Evolutionary conservation across 495 filamentous ascomycete species (phyloP).

Genomic region (Lineolata rhizophorae): DNA sequence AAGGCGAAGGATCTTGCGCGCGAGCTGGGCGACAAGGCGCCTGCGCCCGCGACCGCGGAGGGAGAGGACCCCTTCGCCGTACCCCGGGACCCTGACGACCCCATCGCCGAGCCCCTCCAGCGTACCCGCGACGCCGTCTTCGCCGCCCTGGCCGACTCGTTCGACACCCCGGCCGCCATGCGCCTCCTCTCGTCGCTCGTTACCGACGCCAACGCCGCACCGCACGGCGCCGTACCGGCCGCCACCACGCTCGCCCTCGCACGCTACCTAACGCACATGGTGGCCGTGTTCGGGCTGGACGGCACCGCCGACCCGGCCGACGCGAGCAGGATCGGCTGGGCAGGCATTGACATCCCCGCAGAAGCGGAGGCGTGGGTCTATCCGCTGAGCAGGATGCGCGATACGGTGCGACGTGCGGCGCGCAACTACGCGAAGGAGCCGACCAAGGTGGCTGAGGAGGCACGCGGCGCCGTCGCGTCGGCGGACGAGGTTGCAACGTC

Average conservation of each 20-base stretch:
- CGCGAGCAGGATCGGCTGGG: slow-evolving; percentile 56
- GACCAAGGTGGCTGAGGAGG: slow-evolving; percentile 1
- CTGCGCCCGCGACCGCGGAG: background rate
- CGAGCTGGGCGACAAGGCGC: slow-evolving; percentile 6
- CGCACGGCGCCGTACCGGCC: slow-evolving; percentile 19
- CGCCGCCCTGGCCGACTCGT: slow-evolving; percentile 56
- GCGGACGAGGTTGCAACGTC: slow-evolving; percentile 2
- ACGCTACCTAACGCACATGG: slow-evolving; percentile 63
- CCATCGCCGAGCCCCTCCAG: background rate
- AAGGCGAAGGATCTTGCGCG: slow-evolving; percentile 42
- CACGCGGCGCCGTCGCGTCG: slow-evolving; percentile 3
- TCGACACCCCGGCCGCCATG: slow-evolving; percentile 69
- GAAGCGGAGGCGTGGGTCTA: slow-evolving; percentile 18
- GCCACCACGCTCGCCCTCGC: slow-evolving; percentile 26
- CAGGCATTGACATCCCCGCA: slow-evolving; percentile 40
- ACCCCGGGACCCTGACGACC: background rate
- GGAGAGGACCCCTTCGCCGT: background rate
- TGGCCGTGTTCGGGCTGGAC: slow-evolving; percentile 73
- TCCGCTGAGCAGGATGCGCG: slow-evolving; percentile 13
- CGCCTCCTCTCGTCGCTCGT: slow-evolving; percentile 51
- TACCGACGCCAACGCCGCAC: slow-evolving; percentile 37
- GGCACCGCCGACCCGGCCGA: slow-evolving; percentile 29
- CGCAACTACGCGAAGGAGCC: slow-evolving; percentile 8
- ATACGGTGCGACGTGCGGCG: slow-evolving; percentile 16
- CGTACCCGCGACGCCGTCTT: background rate